These are phyloP conservation scores for Gardenia jasminoides DNA, from an alignment of 257 asterid genomes.

Conservation along the genomic window DNA sequence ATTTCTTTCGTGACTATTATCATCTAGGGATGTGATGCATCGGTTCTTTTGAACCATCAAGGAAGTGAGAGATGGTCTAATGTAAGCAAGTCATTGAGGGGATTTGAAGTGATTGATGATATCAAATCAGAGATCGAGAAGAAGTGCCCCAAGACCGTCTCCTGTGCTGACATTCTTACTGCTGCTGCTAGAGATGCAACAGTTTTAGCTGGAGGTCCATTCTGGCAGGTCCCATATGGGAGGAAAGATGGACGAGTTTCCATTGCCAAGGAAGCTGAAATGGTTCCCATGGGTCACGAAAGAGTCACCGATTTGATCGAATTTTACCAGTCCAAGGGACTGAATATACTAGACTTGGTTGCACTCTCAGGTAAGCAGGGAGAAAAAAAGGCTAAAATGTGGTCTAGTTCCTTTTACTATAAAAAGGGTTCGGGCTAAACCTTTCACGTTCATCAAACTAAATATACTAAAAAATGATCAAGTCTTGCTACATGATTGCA, in stretches of 20 bases:
- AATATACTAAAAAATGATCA: no score
- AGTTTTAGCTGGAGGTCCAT: slow-evolving; percentile 66
- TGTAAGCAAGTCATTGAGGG: slow-evolving; percentile 62
- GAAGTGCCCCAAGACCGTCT: slow-evolving; percentile 62
- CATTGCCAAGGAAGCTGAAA: slow-evolving; percentile 51
- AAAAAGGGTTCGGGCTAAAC: no score
- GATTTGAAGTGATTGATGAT: slow-evolving; percentile 57
- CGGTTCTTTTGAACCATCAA: slow-evolving; percentile 49
- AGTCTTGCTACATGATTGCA: no score
- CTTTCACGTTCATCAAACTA: no score
- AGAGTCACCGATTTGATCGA: slow-evolving; percentile 49
- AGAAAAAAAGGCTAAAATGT: not conserved
- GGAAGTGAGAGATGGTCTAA: slow-evolving; percentile 64
- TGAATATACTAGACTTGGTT: slow-evolving; percentile 63
- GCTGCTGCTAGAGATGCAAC: slow-evolving; percentile 78
- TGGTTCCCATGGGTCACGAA: slow-evolving; percentile 69
- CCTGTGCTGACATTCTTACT: slow-evolving; percentile 82
- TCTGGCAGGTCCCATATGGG: slow-evolving; percentile 83
- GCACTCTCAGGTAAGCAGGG: slow-evolving; percentile 60
- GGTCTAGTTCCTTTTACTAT: no score
- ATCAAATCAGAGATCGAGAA: slow-evolving; percentile 66
- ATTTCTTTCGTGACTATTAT: not conserved
- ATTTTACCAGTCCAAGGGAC: slow-evolving; percentile 60
- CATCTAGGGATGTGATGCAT: slow-evolving; percentile 81
- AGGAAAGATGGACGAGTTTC: slow-evolving; percentile 77